phyloP scores from a whole-genome alignment of 2,329 filamentous ascomycete genomes.

The Sarocladium brachiariae region DNA sequence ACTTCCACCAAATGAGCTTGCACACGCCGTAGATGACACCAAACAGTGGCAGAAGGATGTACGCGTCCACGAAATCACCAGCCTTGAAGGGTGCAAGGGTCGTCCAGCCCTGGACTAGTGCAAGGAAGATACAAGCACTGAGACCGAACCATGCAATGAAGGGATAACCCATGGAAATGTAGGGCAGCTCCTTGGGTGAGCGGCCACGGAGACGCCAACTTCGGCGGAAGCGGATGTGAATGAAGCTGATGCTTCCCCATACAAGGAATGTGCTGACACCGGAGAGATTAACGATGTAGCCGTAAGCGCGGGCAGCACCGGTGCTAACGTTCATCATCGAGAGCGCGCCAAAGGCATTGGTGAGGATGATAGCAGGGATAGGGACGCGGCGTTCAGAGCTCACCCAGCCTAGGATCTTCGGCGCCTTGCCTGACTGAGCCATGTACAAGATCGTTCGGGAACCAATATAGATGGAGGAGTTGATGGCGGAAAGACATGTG shows the following conservation, averaged over 20 bases:
- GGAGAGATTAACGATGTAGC: slow-evolving; percentile 63
- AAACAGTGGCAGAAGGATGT: slow-evolving; percentile 55
- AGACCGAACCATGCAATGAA: slow-evolving; percentile 55
- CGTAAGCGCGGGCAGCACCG: slow-evolving; percentile 57
- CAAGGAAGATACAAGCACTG: slow-evolving; percentile 50
- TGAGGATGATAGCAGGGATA: slow-evolving; percentile 56
- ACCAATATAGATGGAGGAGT: slow-evolving; percentile 71
- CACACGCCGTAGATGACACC: slow-evolving; percentile 48
- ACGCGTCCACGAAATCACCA: slow-evolving; percentile 60
- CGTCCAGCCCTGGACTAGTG: slow-evolving; percentile 56
- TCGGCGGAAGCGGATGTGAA: slow-evolving; percentile 63
- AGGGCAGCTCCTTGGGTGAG: slow-evolving; percentile 46
- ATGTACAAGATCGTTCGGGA: slow-evolving; percentile 70
- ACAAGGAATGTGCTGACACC: slow-evolving; percentile 67
- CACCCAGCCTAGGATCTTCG: slow-evolving; percentile 60
- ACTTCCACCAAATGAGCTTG: slow-evolving; percentile 44
- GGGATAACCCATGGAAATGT: slow-evolving; percentile 46
- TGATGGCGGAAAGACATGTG: slow-evolving; percentile 65
- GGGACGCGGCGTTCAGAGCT: slow-evolving; percentile 53
- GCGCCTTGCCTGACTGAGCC: slow-evolving; percentile 67
- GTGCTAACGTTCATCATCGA: slow-evolving; percentile 70
- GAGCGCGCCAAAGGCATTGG: slow-evolving; percentile 64
- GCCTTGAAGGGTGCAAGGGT: slow-evolving; percentile 51
- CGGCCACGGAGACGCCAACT: slow-evolving; percentile 56
- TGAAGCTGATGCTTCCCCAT: slow-evolving; percentile 64